Conservation (phyloP, 306 rosid species). For the Cucurbita argyrosperma region DNA sequence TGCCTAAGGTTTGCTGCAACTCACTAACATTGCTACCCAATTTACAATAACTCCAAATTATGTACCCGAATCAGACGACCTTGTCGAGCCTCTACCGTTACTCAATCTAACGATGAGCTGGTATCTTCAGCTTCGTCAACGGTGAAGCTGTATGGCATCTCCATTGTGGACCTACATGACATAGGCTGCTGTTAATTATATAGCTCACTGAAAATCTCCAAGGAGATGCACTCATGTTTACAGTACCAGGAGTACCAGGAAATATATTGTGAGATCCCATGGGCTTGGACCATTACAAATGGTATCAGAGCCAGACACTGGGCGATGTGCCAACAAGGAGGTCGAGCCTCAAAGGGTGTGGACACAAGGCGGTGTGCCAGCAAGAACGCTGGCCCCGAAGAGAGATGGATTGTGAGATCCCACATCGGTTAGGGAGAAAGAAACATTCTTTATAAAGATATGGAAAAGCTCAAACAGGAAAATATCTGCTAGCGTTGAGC, state of each 20-base stretch:
- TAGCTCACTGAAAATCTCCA: background rate
- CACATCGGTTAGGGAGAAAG: too few relatives aligned
- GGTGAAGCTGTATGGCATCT: slow-evolving; percentile 65
- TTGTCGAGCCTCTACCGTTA: slow-evolving; percentile 9
- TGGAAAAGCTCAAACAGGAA: too few relatives aligned
- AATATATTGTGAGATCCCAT: background rate
- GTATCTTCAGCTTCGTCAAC: slow-evolving; percentile 84
- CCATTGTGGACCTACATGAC: slow-evolving; percentile 45
- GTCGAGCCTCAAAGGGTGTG: too few relatives aligned
- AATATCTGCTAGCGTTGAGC: too few relatives aligned
- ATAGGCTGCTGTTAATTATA: slow-evolving; percentile 11
- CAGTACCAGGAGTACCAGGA: background rate
- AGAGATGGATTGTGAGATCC: too few relatives aligned
- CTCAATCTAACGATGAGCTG: slow-evolving; percentile 53
- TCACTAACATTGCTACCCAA: slow-evolving; percentile 4
- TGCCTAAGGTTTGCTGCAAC: slow-evolving; percentile 7
- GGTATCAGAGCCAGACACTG: too few relatives aligned
- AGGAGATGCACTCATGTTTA: background rate
- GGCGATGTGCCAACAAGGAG: too few relatives aligned
- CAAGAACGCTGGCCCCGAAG: too few relatives aligned
- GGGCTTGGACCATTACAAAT: too few relatives aligned
- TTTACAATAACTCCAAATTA: slow-evolving; percentile 3
- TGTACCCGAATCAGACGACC: slow-evolving; percentile 33
- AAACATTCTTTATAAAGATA: too few relatives aligned
- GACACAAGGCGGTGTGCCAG: too few relatives aligned